Percentiles rank a stretch among this genome's conserved stretches.
Conservation (phyloP, 768 basidiomycete species). For the Lactarius deliciosus region DNA sequence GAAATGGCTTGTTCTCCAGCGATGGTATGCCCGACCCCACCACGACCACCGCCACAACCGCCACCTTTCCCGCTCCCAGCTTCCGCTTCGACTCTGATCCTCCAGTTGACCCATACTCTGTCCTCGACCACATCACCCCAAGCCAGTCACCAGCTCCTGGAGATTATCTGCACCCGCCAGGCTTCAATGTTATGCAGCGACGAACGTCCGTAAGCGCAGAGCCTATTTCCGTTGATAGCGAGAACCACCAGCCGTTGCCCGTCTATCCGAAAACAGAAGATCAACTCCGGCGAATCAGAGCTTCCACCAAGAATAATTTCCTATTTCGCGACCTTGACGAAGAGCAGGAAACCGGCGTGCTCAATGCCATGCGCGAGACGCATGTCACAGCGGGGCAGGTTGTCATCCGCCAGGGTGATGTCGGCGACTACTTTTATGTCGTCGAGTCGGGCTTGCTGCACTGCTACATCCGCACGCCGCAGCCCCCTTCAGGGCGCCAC, state of each 20-base stretch:
- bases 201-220: conserved; percentile 96
- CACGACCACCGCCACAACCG: conserved; percentile 25
- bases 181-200: conserved; percentile 79
- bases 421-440: conserved; percentile 97
- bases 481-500: conserved; percentile 42
- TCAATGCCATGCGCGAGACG: conserved; percentile 94
- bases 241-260: conserved; percentile 65
- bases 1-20: conserved; percentile 68
- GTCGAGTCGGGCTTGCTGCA: conserved; percentile 87
- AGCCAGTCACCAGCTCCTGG: conserved; percentile 42
- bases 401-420: conserved; percentile 96
- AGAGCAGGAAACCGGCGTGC: conserved; percentile 89
- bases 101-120: conserved; percentile 42
- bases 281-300: conserved; percentile 84
- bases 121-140: conserved; percentile 36
- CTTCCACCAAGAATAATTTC: conserved; percentile 85
- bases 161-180: conserved; percentile 72
- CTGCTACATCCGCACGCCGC: conserved; percentile 75
- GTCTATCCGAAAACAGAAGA: conserved; percentile 75
- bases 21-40: conserved; percentile 37
- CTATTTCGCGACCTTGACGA: conserved; percentile 96
- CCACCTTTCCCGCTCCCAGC: conserved; percentile 45
- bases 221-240: conserved; percentile 81
- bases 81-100: conserved; percentile 60
- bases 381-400: conserved; percentile 69